A percentile compares a stretch with the other conserved stretches of the same genome.
Conservation (phyloP, 2,329 filamentous ascomycete species). For the Sodiomyces alkalinus region DNA sequence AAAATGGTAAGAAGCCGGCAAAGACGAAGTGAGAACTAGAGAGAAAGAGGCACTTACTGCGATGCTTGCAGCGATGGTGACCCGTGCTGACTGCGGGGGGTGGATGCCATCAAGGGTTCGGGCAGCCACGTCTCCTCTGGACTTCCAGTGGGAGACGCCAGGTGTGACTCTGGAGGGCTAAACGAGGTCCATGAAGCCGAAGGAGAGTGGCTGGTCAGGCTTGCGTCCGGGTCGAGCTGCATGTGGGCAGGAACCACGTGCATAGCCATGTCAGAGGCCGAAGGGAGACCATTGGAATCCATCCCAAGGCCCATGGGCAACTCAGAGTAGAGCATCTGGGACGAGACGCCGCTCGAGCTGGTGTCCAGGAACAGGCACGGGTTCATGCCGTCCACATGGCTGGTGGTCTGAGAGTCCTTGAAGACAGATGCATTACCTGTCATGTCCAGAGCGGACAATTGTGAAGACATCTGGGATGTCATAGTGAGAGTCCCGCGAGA, state of each 20-base stretch:
- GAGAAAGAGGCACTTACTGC: too few species aligned
- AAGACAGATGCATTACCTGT: slow-evolving; percentile 32
- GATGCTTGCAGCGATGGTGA: slow-evolving; percentile 33
- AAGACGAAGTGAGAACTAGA: too few species aligned
- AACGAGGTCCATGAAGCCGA: slow-evolving; percentile 27
- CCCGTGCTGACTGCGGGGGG: slow-evolving; percentile 29
- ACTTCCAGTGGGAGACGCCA: slow-evolving; percentile 6
- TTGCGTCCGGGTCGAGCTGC: slow-evolving; percentile 35
- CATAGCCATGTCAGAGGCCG: slow-evolving; percentile 26
- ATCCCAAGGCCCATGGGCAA: slow-evolving; percentile 30
- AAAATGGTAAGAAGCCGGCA: too few species aligned
- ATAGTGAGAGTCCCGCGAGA: slow-evolving; percentile 27
- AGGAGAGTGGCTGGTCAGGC: slow-evolving; percentile 32
- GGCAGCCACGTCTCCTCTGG: slow-evolving; percentile 12
- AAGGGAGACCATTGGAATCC: slow-evolving; percentile 25
- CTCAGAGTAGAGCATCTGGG: slow-evolving; percentile 35
- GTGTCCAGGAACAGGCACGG: slow-evolving; percentile 35
- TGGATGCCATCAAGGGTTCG: slow-evolving; percentile 22
- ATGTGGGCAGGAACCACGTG: slow-evolving; percentile 43
- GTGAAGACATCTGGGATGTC: slow-evolving; percentile 31
- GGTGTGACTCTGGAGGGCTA: slow-evolving; percentile 10
- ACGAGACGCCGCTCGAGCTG: slow-evolving; percentile 28
- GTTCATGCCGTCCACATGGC: slow-evolving; percentile 30
- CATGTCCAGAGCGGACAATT: slow-evolving; percentile 35
- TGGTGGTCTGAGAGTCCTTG: slow-evolving; percentile 21